Evolutionary conservation across 805 yeast genomes (phyloP).

Genomic region (Sungouiella blattae): DNA sequence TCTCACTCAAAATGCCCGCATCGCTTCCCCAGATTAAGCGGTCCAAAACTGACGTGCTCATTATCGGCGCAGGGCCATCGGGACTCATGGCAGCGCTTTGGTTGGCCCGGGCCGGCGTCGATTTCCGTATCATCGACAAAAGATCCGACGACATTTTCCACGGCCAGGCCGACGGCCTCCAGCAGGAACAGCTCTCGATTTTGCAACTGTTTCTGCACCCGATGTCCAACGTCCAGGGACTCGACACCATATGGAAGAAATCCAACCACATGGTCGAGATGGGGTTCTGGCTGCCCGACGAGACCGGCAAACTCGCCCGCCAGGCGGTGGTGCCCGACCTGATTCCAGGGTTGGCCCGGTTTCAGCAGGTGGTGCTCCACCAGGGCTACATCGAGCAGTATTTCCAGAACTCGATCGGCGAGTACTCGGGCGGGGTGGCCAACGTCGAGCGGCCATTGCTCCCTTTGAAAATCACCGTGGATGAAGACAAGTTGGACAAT

Average conservation of each 20-base stretch:
- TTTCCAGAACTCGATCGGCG: slow-evolving; percentile 20
- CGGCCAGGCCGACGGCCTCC: slow-evolving; percentile 36
- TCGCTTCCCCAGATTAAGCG: slow-evolving; percentile 8
- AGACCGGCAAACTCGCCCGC: slow-evolving; percentile 20
- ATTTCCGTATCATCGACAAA: slow-evolving; percentile 27
- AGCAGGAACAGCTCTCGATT: slow-evolving; percentile 26
- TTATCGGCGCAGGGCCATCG: slow-evolving; percentile 38
- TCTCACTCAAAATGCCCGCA: too few species aligned
- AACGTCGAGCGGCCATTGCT: slow-evolving; percentile 18
- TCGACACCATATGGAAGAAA: slow-evolving; percentile 21
- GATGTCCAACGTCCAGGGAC: background rate
- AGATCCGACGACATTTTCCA: slow-evolving; percentile 22
- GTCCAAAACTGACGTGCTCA: slow-evolving; percentile 26
- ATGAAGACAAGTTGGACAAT: slow-evolving; percentile 11
- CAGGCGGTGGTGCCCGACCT: slow-evolving; percentile 23
- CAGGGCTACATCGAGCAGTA: slow-evolving; percentile 29
- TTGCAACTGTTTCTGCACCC: slow-evolving; percentile 18
- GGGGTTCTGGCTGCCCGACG: slow-evolving; percentile 28
- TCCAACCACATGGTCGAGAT: slow-evolving; percentile 27
- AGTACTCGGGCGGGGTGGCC: slow-evolving; percentile 12
- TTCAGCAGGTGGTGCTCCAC: slow-evolving; percentile 26
- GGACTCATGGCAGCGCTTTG: slow-evolving; percentile 31
- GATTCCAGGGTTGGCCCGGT: slow-evolving; percentile 24
- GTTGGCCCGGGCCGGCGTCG: slow-evolving; percentile 26
- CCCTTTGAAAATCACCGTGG: slow-evolving; percentile 13